Evolutionary conservation across 768 basidiomycete genomes (phyloP).

Genomic region (Suillus fuscotomentosus): DNA sequence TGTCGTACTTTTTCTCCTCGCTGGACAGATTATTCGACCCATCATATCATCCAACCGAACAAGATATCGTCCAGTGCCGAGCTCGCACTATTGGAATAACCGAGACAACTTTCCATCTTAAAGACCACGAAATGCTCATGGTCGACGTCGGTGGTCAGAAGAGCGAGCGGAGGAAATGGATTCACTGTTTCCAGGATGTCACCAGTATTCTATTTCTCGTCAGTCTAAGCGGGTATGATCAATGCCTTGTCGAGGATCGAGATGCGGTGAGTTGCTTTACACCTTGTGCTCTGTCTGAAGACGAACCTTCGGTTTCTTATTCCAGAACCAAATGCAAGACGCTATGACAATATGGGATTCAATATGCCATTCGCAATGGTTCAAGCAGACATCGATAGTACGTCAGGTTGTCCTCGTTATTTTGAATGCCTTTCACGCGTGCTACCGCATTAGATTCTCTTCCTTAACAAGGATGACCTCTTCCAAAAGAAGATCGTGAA

Average conservation of each 20-base stretch:
- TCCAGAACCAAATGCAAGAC: conserved; percentile 96
- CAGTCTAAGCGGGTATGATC: conserved; percentile 90
- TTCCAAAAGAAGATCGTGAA: conserved; percentile 78
- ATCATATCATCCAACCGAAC: conserved; percentile 71
- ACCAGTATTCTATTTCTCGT: conserved; percentile 92
- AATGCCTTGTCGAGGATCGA: conserved; percentile 90
- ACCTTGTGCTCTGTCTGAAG: conserved; percentile 2
- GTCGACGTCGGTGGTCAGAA: conserved; percentile 95
- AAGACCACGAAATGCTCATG: conserved; percentile 85
- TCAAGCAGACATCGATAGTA: conserved; percentile 90
- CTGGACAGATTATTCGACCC: conserved; percentile 80
- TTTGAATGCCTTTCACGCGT: conserved; percentile 3
- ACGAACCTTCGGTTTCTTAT: neutral
- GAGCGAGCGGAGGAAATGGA: conserved; percentile 91
- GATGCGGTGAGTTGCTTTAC: conserved; percentile 63
- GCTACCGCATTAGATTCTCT: conserved; percentile 64
- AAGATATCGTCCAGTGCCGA: conserved; percentile 85
- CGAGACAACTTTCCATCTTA: conserved; percentile 79
- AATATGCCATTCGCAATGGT: conserved; percentile 98
- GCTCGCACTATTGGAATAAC: conserved; percentile 91
- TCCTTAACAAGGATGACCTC: conserved; percentile 95
- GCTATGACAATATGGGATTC: conserved; percentile 99
- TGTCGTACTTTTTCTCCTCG: conserved; percentile 75
- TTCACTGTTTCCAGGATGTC: conserved; percentile 93
- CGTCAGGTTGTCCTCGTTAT: conserved; percentile 24